A percentile compares a stretch with the other conserved stretches of the same genome.
These are phyloP conservation scores for Penicillium coprophilum DNA, from an alignment of 495 filamentous ascomycete species.

Conservation along the genomic window DNA sequence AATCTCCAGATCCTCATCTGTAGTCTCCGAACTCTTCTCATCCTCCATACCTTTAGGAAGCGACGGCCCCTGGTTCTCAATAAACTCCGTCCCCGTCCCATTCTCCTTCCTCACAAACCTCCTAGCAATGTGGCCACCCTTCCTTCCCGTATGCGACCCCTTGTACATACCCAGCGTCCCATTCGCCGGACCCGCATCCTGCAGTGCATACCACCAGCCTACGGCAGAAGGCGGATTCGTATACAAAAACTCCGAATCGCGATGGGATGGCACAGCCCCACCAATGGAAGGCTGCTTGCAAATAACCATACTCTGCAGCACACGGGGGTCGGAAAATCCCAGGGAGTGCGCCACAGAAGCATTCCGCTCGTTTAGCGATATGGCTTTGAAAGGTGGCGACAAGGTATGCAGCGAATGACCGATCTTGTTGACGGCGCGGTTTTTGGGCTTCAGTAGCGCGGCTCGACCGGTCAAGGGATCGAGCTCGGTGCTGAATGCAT, in stretches of 20 bases:
- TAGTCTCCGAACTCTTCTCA: constrained; percentile 31
- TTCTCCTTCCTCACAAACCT: constrained; percentile 70
- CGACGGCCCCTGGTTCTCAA: constrained; percentile 44
- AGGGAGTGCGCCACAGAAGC: constrained; percentile 68
- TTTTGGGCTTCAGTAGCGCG: constrained; percentile 69
- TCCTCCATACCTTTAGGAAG: constrained; percentile 49
- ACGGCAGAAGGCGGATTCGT: constrained; percentile 88
- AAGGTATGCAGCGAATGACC: constrained; percentile 84
- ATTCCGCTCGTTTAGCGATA: constrained; percentile 55
- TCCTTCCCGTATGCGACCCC: constrained; percentile 64
- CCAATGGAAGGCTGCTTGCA: constrained; percentile 98
- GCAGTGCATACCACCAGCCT: constrained; percentile 93
- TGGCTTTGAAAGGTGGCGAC: constrained; percentile 65
- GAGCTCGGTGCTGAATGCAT: constrained; percentile 42
- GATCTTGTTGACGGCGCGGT: constrained; percentile 91
- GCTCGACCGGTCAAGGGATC: constrained; percentile 46
- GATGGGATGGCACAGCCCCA: constrained; percentile 80
- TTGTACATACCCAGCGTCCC: constrained; percentile 82
- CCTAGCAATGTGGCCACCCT: constrained; percentile 54
- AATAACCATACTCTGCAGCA: constrained; percentile 95
- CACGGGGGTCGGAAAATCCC: constrained; percentile 69
- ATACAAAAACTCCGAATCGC: constrained; percentile 90
- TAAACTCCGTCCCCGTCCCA: constrained; percentile 55
- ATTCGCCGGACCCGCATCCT: constrained; percentile 82
- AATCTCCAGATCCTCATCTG: constrained; percentile 61